A percentile compares a stretch with the other conserved stretches of the same genome.
Conservation (phyloP, 768 basidiomycete species). For the Dentipellis fragilis region DNA sequence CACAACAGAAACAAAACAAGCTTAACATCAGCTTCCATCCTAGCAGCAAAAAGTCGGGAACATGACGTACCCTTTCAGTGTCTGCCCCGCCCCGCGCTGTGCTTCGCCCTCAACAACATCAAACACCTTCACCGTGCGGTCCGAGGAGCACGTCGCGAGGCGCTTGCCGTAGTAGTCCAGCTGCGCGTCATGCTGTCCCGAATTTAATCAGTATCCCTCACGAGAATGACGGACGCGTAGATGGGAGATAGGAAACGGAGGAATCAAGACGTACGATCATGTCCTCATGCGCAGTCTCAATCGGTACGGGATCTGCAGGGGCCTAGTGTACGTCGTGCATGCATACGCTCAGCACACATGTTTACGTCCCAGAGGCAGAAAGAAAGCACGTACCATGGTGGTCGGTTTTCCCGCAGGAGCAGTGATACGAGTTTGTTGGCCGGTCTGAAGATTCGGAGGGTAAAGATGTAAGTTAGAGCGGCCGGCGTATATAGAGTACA, state of each 20-base stretch:
- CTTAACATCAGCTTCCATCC: background rate
- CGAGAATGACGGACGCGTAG: background rate
- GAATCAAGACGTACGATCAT: slow-evolving; percentile 75
- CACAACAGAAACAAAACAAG: no score
- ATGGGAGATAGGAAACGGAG: background rate
- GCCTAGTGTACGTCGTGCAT: background rate
- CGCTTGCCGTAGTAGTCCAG: slow-evolving; percentile 96
- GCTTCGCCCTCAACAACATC: slow-evolving; percentile 87
- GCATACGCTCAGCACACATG: no score
- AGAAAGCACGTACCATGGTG: no score
- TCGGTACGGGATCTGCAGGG: slow-evolving; percentile 58
- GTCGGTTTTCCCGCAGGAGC: no score
- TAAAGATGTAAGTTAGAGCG: no score
- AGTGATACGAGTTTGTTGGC: no score
- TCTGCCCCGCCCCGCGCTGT: slow-evolving; percentile 55
- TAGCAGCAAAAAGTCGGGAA: background rate
- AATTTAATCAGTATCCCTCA: slow-evolving; percentile 3
- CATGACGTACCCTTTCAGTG: slow-evolving; percentile 64
- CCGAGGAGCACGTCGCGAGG: slow-evolving; percentile 93
- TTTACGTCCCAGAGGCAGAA: no score
- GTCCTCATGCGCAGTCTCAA: slow-evolving; percentile 96
- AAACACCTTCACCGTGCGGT: slow-evolving; percentile 91
- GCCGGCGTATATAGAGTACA: no score
- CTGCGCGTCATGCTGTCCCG: slow-evolving; percentile 85
- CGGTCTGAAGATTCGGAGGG: no score